phyloP scores from a whole-genome alignment of 1,284 basidiomycete genomes.

The Afroboletus lepidellus region DNA sequence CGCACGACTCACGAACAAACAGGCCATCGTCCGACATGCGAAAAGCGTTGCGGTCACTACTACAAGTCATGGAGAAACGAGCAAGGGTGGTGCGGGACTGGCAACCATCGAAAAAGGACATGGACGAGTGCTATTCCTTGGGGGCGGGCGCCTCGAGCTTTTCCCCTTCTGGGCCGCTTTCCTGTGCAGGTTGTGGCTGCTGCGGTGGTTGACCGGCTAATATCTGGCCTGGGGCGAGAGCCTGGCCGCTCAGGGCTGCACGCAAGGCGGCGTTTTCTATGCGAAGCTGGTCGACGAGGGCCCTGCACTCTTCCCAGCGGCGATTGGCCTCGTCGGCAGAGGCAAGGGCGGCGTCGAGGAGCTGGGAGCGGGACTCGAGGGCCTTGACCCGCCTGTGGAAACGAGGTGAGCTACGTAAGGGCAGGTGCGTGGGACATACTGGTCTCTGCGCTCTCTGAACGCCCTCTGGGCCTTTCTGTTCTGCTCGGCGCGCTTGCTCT shows the following conservation, averaged over 20 bases:
- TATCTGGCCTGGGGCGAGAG: slow-evolving; percentile 33
- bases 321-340: slow-evolving; percentile 83
- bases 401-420: slow-evolving; percentile 17
- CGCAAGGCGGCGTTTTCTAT: slow-evolving; percentile 72
- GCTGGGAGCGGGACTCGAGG: slow-evolving; percentile 76
- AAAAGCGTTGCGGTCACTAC: slow-evolving; percentile 14
- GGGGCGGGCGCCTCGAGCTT: slow-evolving; percentile 24
- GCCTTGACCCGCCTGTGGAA: slow-evolving; percentile 73
- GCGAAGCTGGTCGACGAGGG: slow-evolving; percentile 76
- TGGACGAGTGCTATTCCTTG: slow-evolving; percentile 23
- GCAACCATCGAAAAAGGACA: slow-evolving; percentile 9
- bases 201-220: slow-evolving; percentile 23
- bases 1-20: not conserved
- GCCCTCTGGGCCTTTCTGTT: slow-evolving; percentile 84
- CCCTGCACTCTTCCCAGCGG: slow-evolving; percentile 82
- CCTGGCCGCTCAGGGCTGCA: slow-evolving; percentile 42
- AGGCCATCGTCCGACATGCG: not conserved
- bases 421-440: slow-evolving; percentile 47
- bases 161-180: slow-evolving; percentile 29
- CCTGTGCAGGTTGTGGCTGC: slow-evolving; percentile 25
- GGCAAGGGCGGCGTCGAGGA: slow-evolving; percentile 77
- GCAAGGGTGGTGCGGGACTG: slow-evolving; percentile 14
- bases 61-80: slow-evolving; percentile 9
- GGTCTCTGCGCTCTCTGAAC: slow-evolving; percentile 79
- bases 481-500: slow-evolving; percentile 81